Evolutionary conservation across 139 green algal species (phyloP), one percentile per base, ranked within the genome.

Genomic region (Chlamydomonas sp.): DNA sequence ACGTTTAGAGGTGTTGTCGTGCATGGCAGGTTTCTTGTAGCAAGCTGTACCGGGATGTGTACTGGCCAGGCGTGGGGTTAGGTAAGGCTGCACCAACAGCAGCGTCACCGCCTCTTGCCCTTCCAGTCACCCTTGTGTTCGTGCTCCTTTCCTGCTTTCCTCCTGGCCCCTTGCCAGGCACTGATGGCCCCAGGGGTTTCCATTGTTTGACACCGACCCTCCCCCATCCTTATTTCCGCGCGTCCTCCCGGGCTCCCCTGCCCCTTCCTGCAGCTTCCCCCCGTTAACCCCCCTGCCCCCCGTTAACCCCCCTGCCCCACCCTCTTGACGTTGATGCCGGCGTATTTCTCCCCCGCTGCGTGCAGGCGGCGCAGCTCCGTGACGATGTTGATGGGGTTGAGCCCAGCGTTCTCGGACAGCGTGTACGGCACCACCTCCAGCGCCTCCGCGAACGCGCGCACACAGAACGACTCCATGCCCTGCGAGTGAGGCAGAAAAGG

Each of bases 361-460:
- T 99, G 98, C 82, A 93, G 73, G 77, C 97, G 96, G 57, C 97
- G 92, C 90, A 99, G 96, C 95, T 99, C 95, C 4, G 98, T 99
- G n/a, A 99, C 98, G 60, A 99, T 98, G 74, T 97, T 90, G 84
- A 99, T 99, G 80, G 98, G 95, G 89, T 99, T 98, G 9, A 99
- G 93, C 1, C 98, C 98, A 7, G 97, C 97, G 88, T 99, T 99
- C 93, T 99, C 98, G 7, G 97, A 95, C 91, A 99, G 95, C 16
- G 98, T 99, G 95, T 98, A 99, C 8, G 98, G 98, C 71, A 99
- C 95, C 72, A 99, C 95, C 92, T 99, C 98, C 78, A 99, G 93
- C 16, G 98, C 98, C 84, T 99, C 97, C 0, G 97, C 97, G 94
- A 99, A 99, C 0, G 93, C 95, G 1, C 95, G 91, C 78, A 99